phyloP scores from a whole-genome alignment of 1,284 basidiomycete species.

The Ustilago nuda region DNA sequence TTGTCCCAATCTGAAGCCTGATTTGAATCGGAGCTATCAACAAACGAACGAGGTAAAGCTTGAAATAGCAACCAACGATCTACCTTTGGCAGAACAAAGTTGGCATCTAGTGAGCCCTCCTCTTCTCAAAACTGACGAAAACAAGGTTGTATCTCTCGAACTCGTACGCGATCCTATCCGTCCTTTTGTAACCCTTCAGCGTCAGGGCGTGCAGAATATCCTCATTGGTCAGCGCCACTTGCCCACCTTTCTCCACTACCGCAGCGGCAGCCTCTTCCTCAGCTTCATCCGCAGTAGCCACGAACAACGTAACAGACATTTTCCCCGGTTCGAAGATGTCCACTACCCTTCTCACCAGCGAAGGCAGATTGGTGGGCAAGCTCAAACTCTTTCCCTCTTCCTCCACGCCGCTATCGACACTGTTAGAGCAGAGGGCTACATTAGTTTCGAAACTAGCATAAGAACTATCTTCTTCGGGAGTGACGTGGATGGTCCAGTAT shows the following conservation, averaged over 20 bases:
- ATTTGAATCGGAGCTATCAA: too few relatives aligned
- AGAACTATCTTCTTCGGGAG: constrained; percentile 95
- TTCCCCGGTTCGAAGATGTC: constrained; percentile 90
- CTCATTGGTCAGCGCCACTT: constrained; percentile 50
- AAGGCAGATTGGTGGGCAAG: constrained; percentile 72
- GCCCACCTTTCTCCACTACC: constrained; percentile 25
- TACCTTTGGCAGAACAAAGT: background rate
- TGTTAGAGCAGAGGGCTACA: constrained; percentile 76
- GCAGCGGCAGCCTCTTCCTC: constrained; percentile 11
- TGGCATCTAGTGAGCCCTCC: constrained; percentile 8
- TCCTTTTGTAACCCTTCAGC: constrained; percentile 73
- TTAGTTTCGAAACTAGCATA: constrained; percentile 99
- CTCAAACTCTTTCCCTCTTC: constrained; percentile 17
- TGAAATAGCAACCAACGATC: too few relatives aligned
- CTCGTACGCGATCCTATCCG: constrained; percentile 98
- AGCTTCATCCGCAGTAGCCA: constrained; percentile 73
- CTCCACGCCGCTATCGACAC: constrained; percentile 62
- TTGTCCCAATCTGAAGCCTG: background rate
- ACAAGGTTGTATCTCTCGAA: constrained; percentile 95
- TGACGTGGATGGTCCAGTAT: constrained; percentile 99
- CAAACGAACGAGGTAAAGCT: too few relatives aligned
- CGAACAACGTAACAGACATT: constrained; percentile 89
- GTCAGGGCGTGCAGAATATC: constrained; percentile 63
- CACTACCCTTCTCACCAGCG: constrained; percentile 87
- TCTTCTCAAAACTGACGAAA: constrained; percentile 70